Base-by-base conservation (phyloP, 768 basidiomycete genomes). In the Pleurotus platypus region DNA sequence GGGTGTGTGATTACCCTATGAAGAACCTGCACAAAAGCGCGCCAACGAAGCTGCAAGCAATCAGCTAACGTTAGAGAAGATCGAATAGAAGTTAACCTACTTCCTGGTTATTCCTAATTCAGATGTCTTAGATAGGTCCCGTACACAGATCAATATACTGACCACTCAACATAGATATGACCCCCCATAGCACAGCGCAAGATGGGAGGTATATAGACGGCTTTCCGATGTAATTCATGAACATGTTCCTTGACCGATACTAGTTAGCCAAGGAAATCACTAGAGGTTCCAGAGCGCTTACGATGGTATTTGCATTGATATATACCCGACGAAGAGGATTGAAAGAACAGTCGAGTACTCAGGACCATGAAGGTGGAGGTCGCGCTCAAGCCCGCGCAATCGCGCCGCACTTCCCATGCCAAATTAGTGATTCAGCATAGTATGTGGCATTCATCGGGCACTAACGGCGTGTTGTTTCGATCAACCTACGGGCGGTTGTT, bases 151-250 rank as follows among this genome's bases (percentile, higher is more conserved):
- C 18, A 42, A 20, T n/a, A 51, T 40, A 26, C 38, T 53, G 15
- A 64, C 76, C 79, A 35, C 74, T 81, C 39, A 81, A 57, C 20
- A 70, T 53, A 13, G 77, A 79, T 35, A 75, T 69, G 5, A 72
- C 64, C 5, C 85, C 84, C 83, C 84, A 86, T 15, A 82, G 58
- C 11, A 72, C 63, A 77, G 82, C 82, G 57, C 78, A 81, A 48
- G 61, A 61, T 3, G 82, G 78, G 2, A 84, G 72, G 65, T 83
- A 81, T 55, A 82, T 50, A 8, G 83, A 85, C 0, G 83, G 84
- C 62, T 72, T 63, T 49, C 77, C 79, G n/a, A 81, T 75, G 57
- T 75, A 66, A 62, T 82, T 79, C 47, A 86, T 64, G 56, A 85
- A 73, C 78, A 85, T 83, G 57, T 85, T 85, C 15, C 83, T 56